Evolutionary conservation across 768 basidiomycete species (phyloP), one percentile per base, ranked within the genome.

Genomic region (Fomitopsis serialis): DNA sequence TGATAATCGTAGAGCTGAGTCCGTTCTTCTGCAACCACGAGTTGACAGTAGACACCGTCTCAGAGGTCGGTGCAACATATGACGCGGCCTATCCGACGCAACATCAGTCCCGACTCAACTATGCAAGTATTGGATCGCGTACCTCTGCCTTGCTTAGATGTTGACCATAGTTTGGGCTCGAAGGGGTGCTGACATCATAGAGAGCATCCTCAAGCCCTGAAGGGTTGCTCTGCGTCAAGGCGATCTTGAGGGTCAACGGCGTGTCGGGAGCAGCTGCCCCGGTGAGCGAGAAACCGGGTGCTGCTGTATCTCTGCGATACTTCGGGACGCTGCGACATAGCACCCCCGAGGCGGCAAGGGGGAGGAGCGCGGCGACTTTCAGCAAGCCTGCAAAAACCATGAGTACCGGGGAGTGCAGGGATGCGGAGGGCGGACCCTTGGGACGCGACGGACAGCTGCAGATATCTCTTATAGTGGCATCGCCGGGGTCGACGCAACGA

Each of bases 121-220:
- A n/a, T n/a, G n/a, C n/a, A n/a, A 10, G 12, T 37, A 7, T 13
- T 22, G 2, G 7, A 40, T 13, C 17, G 32, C 10, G 21, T 57
- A 76, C 74, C 66, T 75, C 66, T 10, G 70, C 73, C 58, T 66
- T 64, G 53, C 58, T 68, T 42, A 76, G 53, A 50, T 72, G 69
- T 56, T 73, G 66, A n/a, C 73, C 69, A 56, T 70, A 75, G 15
- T 59, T 50, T 10, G 62, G 46, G 59, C 66, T 72, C 11, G 60
- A 60, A 2, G 73, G 71, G 17, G 66, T 68, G 52, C 67, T 69
- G 58, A 72, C 70, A 42, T 65, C 69, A 37, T 62, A 58, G 10
- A 72, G 65, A 34, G 50, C 61, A 40, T 64, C 52, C 56, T 74
- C 67, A 24, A 74, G 67, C n/a, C 70, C 70, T 3, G 54, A 48